Evolutionary conservation across 257 asterid species (phyloP).

Genomic region (Gentiana dahurica): DNA sequence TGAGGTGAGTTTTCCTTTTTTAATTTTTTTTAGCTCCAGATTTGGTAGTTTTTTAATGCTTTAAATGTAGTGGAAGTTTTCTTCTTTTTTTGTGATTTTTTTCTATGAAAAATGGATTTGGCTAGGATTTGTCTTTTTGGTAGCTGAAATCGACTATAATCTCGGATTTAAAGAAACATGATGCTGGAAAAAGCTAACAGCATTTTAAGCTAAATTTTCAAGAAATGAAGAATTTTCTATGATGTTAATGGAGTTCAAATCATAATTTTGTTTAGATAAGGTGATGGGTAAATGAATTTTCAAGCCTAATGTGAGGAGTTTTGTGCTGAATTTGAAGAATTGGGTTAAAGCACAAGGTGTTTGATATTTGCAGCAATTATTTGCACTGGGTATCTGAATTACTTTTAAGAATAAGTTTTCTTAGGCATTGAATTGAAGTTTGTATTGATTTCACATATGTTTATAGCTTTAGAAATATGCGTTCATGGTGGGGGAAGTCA

Average conservation of each 20-base stretch:
- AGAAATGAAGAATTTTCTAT: no score
- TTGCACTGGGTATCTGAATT: constrained; percentile 1
- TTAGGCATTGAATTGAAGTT: no score
- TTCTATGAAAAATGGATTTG: constrained; percentile 30
- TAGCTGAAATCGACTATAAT: not conserved
- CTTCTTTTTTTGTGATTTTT: constrained; percentile 15
- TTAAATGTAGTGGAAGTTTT: constrained; percentile 3
- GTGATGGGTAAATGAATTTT: no score
- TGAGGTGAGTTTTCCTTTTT: constrained; percentile 30
- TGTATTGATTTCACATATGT: constrained; percentile 12
- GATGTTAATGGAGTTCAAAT: no score
- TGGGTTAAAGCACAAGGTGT: not conserved
- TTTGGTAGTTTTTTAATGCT: constrained; percentile 9
- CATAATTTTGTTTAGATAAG: no score
- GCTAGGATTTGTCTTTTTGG: not conserved
- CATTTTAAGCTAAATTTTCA: no score
- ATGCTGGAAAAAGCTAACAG: no score
- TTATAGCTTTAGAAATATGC: constrained; percentile 62
- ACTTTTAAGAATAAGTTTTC: not conserved
- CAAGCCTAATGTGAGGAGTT: no score
- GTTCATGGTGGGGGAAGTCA: constrained; percentile 92
- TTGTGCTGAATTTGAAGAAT: no score
- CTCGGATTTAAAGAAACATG: not conserved
- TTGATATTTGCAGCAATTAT: not conserved
- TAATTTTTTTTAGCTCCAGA: no score